These are phyloP conservation scores for Malassezia obtusa DNA, from an alignment of 1,284 basidiomycete genomes.

Conservation along the genomic window DNA sequence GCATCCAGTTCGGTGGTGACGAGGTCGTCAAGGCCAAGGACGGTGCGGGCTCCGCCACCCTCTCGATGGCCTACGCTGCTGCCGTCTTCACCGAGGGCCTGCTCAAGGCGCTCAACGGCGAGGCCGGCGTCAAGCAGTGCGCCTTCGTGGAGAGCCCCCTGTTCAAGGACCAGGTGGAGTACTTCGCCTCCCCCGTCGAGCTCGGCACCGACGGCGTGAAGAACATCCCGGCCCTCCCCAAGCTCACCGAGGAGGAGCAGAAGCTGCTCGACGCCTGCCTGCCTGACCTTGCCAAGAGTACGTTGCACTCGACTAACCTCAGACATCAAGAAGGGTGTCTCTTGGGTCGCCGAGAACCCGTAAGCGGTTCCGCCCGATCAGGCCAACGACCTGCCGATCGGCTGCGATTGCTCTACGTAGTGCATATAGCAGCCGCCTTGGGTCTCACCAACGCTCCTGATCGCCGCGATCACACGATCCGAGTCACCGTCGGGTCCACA, in stretches of 20 bases:
- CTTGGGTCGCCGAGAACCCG: slow-evolving; percentile 37
- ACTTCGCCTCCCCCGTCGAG: slow-evolving; percentile 43
- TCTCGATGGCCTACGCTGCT: slow-evolving; percentile 73
- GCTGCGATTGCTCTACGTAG: too few relatives aligned
- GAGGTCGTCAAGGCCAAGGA: slow-evolving; percentile 89
- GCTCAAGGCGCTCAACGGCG: slow-evolving; percentile 74
- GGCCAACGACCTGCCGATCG: too few relatives aligned
- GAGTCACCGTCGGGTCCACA: not conserved
- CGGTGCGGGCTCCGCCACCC: slow-evolving; percentile 72
- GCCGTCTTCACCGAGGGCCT: slow-evolving; percentile 58
- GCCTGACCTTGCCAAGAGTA: slow-evolving; percentile 44
- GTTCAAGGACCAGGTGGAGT: slow-evolving; percentile 58
- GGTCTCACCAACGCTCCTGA: not conserved
- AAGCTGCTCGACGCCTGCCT: slow-evolving; percentile 46
- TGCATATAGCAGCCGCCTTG: not conserved
- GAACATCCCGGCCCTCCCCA: slow-evolving; percentile 44
- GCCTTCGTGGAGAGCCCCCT: slow-evolving; percentile 73
- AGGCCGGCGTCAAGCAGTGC: slow-evolving; percentile 73
- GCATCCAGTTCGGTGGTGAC: slow-evolving; percentile 92
- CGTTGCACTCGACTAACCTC: not conserved
- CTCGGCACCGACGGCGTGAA: slow-evolving; percentile 44
- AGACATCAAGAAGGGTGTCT: slow-evolving; percentile 46
- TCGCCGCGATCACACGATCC: not conserved
- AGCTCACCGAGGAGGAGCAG: slow-evolving; percentile 44
- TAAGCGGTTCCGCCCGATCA: slow-evolving; percentile 23